Base-by-base conservation (phyloP, 768 basidiomycete genomes). In the Wakefieldia striispora region DNA sequence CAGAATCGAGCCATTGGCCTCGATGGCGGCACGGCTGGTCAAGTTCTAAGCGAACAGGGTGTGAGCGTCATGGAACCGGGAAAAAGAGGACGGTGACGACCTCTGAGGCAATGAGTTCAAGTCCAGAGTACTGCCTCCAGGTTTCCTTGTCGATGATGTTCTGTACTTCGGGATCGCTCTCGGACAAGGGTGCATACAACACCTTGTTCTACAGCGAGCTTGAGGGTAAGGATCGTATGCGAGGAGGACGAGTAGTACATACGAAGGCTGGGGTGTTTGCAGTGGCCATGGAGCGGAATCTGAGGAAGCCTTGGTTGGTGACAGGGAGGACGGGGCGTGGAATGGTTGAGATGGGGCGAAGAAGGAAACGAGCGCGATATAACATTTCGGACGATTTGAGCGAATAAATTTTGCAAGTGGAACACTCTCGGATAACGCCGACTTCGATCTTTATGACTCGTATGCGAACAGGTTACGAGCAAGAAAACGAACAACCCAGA, bases 101-200 rank as follows among this genome's bases (percentile, higher is more conserved):
- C 85, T 98, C 97, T 51, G 95, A 97, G 46, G 97, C 97, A 66
- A 99, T 98, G 67, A 99, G 88, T 75, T 98, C 97, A 54, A 99
- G 84, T 49, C 95, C 95, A 40, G 91, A 91, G 70, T 86, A 95
- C 77, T 97, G 95, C 60, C 95, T 77, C 95, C 94, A 98, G 72
- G 91, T 95, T 78, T 98, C 93, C 77, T 91, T 92, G 77, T 98
- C 94, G 75, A 99, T 91, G 77, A 99, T 91, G 70, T 95, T 92
- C 72, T 93, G 83, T 66, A 99, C 84, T 68, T 89, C 91, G 51
- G 95, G 95, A 74, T 98, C 95, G 65, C 84, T 81, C 78, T 98
- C 85, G 11, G 88, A 78, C 44, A 99, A 79, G 56, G 94, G 83
- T 42, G 82, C 75, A 74, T 98, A 98, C 58, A 99, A 80, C 40